Conservation (phyloP, 140 eudicot species). For the Anethum foeniculum region DNA sequence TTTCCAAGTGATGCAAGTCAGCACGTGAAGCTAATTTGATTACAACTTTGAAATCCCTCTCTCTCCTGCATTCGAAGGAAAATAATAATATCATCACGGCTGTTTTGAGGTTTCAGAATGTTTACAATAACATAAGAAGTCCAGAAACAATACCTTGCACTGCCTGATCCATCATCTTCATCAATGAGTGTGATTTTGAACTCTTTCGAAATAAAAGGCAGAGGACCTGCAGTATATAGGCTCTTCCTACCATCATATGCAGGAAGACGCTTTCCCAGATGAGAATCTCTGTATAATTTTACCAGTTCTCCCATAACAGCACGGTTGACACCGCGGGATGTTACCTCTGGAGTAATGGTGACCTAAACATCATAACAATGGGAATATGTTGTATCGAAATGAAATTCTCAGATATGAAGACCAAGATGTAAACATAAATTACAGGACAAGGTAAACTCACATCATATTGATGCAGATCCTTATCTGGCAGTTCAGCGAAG, state of each 20-base stretch:
- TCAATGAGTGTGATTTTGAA: constrained; percentile 66
- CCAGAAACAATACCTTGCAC: constrained; percentile 41
- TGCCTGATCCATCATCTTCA: constrained; percentile 84
- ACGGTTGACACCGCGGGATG: constrained; percentile 73
- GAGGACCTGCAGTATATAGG: constrained; percentile 90
- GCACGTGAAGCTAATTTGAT: constrained; percentile 89
- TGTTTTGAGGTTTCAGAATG: not conserved
- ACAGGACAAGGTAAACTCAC: constrained; percentile 30
- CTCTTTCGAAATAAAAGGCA: constrained; percentile 68
- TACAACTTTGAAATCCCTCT: constrained; percentile 75
- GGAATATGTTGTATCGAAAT: not conserved
- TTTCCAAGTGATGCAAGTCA: constrained; percentile 73
- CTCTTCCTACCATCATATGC: constrained; percentile 96
- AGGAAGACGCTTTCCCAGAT: constrained; percentile 83
- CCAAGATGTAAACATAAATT: not conserved
- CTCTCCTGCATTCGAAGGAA: constrained; percentile 46
- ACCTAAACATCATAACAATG: constrained; percentile 37
- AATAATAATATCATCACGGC: not conserved
- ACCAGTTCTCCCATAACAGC: constrained; percentile 81
- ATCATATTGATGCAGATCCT: constrained; percentile 78
- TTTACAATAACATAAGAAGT: not conserved
- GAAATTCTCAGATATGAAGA: not conserved
- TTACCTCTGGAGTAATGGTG: constrained; percentile 74
- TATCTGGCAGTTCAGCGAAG: constrained; percentile 67
- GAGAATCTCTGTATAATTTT: constrained; percentile 67